phyloP scores from a whole-genome alignment of 2,329 filamentous ascomycete genomes.

The Cladophialophora psammophila region DNA sequence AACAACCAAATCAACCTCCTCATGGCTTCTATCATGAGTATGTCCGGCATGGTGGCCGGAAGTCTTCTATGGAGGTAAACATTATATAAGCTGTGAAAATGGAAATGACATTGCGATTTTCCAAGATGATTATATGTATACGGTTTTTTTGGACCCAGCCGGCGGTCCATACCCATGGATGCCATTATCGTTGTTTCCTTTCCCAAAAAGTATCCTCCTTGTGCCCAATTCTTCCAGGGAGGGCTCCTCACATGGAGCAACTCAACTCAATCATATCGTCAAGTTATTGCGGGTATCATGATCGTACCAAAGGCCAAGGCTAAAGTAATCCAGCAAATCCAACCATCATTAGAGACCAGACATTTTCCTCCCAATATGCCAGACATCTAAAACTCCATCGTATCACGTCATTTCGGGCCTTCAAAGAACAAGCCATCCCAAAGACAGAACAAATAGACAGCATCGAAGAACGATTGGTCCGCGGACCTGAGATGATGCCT shows the following conservation, averaged over 20 bases:
- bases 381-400: conserved; percentile 13
- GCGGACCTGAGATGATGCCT: neutral
- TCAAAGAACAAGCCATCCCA: conserved; percentile 24
- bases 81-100: neutral
- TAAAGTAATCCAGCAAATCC: neutral
- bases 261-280: conserved; percentile 14
- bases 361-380: conserved; percentile 13
- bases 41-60: conserved; percentile 73
- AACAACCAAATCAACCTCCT: conserved; percentile 96
- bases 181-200: conserved; percentile 15
- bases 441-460: conserved; percentile 15
- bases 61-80: conserved; percentile 23
- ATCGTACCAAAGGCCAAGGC: conserved; percentile 20
- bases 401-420: conserved; percentile 1
- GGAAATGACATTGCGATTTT: neutral
- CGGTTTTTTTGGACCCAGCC: conserved; percentile 11
- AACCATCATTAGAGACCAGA: conserved; percentile 2
- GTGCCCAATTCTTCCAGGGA: conserved; percentile 3
- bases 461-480: conserved; percentile 8
- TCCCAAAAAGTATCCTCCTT: conserved; percentile 5
- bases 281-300: conserved; percentile 21
- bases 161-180: conserved; percentile 1
- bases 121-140: conserved; percentile 1
- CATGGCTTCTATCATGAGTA: conserved; percentile 84
- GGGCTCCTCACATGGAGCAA: conserved; percentile 9